These are phyloP conservation scores for Cyclotella sp. DNA, from an alignment of 108 stramenopile genomes.

Conservation along the genomic window DNA sequence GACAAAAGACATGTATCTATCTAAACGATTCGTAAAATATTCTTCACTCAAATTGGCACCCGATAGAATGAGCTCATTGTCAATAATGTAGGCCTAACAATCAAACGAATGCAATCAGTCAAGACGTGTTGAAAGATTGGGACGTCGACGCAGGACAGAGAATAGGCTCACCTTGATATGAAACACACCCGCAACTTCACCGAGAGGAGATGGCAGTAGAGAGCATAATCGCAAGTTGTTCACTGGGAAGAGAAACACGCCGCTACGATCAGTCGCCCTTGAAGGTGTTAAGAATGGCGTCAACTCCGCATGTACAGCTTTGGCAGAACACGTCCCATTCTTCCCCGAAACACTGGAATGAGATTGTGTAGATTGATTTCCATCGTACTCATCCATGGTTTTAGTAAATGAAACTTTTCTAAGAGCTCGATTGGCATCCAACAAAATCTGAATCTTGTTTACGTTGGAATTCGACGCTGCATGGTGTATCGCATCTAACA, in stretches of 20 bases:
- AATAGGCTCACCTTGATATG: conserved; percentile 66
- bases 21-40: conserved; percentile 84
- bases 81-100: conserved; percentile 68
- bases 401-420: conserved; percentile 61
- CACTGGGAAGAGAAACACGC: conserved; percentile 68
- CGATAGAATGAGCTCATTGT: conserved; percentile 76
- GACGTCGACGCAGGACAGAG: background rate
- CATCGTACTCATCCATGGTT: conserved; percentile 11
- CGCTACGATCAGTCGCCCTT: conserved; percentile 31
- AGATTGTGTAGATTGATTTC: conserved; percentile 4
- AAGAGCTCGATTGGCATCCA: conserved; percentile 78
- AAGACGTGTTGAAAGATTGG: background rate
- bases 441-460: conserved; percentile 60
- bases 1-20: conserved; percentile 76
- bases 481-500: conserved; percentile 54
- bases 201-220: conserved; percentile 74
- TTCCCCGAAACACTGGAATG: conserved; percentile 5
- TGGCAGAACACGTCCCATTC: conserved; percentile 29
- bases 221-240: conserved; percentile 49
- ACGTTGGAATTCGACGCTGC: conserved; percentile 23
- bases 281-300: conserved; percentile 59
- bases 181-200: conserved; percentile 88
- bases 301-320: conserved; percentile 25
- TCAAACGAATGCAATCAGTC: background rate
- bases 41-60: conserved; percentile 89